These are phyloP conservation scores for Vitis labrusca DNA, from an alignment of 164 flowering plant species.

Conservation along the genomic window DNA sequence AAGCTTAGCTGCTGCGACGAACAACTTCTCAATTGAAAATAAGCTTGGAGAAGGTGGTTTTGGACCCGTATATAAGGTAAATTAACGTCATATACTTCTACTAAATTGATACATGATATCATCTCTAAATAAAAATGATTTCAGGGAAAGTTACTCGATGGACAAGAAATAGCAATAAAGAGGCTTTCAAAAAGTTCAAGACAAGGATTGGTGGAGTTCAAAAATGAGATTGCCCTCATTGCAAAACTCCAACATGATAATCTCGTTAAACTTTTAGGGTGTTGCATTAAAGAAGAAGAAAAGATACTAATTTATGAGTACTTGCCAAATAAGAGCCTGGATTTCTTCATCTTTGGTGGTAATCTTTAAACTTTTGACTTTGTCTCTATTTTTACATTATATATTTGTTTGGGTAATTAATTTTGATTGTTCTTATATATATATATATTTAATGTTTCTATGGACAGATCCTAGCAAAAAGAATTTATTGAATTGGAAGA, in stretches of 20 bases:
- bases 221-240: constrained; percentile 28
- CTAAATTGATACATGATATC: background rate
- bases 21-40: constrained; percentile 21
- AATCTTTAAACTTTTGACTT: background rate
- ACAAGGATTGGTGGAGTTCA: constrained; percentile 33
- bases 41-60: constrained; percentile 45
- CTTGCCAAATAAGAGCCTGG: constrained; percentile 34
- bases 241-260: constrained; percentile 38
- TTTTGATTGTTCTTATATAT: background rate
- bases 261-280: constrained; percentile 31
- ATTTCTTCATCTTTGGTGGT: constrained; percentile 27
- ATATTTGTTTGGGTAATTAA: background rate
- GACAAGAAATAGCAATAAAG: constrained; percentile 34
- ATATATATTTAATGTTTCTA: background rate
- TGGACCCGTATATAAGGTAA: constrained; percentile 41
- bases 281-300: constrained; percentile 27
- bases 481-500: constrained; percentile 24
- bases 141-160: constrained; percentile 27
- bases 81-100: background rate
- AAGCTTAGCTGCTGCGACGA: constrained; percentile 20
- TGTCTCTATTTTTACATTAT: background rate
- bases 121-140: background rate
- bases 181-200: constrained; percentile 28
- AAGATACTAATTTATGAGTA: constrained; percentile 26
- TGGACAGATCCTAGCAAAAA: constrained; percentile 11